Base-by-base conservation (phyloP, 208 protist genomes). In the Tritrichomonas foetus region DNA sequence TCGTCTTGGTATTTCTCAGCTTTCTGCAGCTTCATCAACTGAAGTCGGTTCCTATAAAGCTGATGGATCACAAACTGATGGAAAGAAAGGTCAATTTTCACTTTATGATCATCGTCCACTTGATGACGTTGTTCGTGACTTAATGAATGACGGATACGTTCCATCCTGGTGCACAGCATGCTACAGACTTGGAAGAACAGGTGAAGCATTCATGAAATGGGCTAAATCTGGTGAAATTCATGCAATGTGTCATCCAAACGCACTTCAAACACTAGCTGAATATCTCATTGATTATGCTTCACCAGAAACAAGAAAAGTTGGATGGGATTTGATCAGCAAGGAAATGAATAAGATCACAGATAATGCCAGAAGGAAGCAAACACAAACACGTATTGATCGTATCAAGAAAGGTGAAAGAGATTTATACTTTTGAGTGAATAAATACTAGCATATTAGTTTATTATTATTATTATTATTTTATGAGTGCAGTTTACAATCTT, bases 101-200 rank as follows among this genome's bases (percentile, higher is more conserved):
- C 69, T 96, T 27, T 93, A 53, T 0, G 95, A 96, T 55, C 72
- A 95, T 69, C 80, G 95, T 22, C 72, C 93, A 44, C 47, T 94
- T 25, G 74, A 95, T 36, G 95, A 96, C 0, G 89, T 96, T 44
- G 94, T 96, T 53, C 44, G 78, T 13, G 93, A 94, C 78, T 82
- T 96, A 14, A 82, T 96, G 66, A 61, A 95, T 50, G 69, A 94
- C 33, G 95, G 95, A 57, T 95, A 94, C 93, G 66, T 96, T 5
- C 95, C 95, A n/a, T 94, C 80, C 22, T 94, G 93, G 93, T 96
- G 95, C 93, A 96, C 95, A 25, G 93, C 95, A 3, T 96, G 95
- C 95, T 96, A 96, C 57, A 92, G 95, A 49, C 33, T 93, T 30
- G 94, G 94, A 30, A 66, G 95, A n/a, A 96, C 95, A 57, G 95